Evolutionary conservation across 345 rosid species (phyloP).

Genomic region (Arabis hirsuta): DNA sequence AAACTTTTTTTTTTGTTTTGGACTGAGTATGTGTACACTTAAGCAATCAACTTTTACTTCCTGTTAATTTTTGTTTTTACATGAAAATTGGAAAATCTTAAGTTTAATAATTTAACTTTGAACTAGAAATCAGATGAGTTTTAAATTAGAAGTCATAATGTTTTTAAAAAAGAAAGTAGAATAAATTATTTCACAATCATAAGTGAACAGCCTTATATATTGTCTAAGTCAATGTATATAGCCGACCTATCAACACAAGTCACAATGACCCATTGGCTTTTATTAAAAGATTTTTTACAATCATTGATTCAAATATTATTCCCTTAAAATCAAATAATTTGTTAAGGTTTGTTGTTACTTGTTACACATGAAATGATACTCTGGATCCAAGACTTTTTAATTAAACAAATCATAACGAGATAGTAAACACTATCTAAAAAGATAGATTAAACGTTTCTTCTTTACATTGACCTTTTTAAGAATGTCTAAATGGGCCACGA

Average conservation of each 20-base stretch:
- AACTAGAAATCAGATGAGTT: too few relatives aligned
- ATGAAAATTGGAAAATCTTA: too few relatives aligned
- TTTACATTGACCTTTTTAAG: constrained; percentile 14
- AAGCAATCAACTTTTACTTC: too few relatives aligned
- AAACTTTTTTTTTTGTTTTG: too few relatives aligned
- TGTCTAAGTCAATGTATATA: constrained; percentile 27
- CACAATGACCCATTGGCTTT: constrained; percentile 24
- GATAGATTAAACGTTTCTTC: neutral
- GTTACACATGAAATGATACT: constrained; percentile 42
- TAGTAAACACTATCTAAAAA: neutral
- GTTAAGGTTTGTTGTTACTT: constrained; percentile 3
- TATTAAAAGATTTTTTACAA: neutral
- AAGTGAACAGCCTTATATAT: constrained; percentile 29
- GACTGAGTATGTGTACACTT: too few relatives aligned
- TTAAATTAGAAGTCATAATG: too few relatives aligned
- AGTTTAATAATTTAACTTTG: too few relatives aligned
- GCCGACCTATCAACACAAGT: constrained; percentile 33
- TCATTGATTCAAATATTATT: constrained; percentile 26
- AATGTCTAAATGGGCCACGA: constrained; percentile 17
- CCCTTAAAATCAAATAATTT: constrained; percentile 6
- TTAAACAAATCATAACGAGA: neutral
- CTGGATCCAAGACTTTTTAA: neutral
- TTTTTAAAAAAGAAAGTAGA: too few relatives aligned
- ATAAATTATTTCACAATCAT: neutral
- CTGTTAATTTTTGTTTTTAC: too few relatives aligned